These are phyloP conservation scores for Gonapodya sp. DNA, from an alignment of 192 early-diverging fungal species.

Conservation along the genomic window DNA sequence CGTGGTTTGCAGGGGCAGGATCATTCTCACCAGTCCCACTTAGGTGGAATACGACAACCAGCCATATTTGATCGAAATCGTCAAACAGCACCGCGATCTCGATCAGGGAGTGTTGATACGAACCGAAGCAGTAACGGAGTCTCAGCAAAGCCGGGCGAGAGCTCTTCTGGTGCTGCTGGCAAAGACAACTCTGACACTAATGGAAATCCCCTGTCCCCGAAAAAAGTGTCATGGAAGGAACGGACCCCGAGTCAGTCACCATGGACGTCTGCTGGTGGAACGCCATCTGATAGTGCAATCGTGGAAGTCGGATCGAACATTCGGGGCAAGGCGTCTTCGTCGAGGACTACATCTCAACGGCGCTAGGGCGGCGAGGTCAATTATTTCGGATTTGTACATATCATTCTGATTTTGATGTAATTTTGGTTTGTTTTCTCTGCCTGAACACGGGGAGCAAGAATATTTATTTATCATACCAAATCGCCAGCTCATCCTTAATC, in stretches of 20 bases:
- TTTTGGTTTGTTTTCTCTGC: no score
- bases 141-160: neutral
- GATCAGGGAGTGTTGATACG: neutral
- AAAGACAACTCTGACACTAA: neutral
- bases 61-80: neutral
- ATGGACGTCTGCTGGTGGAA: no score
- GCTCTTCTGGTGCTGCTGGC: neutral
- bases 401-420: no score
- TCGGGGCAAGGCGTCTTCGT: no score
- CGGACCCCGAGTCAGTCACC: neutral
- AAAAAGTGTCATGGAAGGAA: neutral
- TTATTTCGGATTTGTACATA: no score
- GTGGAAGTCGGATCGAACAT: no score
- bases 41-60: neutral
- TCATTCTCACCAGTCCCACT: neutral
- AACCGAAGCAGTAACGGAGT: neutral
- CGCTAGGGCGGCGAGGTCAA: no score
- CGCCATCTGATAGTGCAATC: no score
- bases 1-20: neutral
- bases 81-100: neutral
- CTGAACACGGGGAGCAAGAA: no score
- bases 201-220: neutral
- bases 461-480: neutral
- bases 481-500: conserved; percentile 42
- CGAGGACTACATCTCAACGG: no score